A percentile compares a stretch with the other conserved stretches of the same genome.
phyloP scores from a whole-genome alignment of 495 filamentous ascomycete genomes.

The Lichenothelia convexa region DNA sequence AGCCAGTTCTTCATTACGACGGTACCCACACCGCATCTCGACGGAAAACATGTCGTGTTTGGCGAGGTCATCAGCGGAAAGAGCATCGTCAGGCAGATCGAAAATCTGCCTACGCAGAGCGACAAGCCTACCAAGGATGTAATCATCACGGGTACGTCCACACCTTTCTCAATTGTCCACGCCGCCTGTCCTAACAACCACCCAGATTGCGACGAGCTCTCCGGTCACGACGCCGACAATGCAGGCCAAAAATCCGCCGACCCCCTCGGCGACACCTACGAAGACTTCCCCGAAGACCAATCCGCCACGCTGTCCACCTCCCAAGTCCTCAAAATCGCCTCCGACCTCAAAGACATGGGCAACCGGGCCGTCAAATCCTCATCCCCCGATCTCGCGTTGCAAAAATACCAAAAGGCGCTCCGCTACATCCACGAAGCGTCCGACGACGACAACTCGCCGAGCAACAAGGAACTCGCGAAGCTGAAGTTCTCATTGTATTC shows the following conservation, averaged over 20 bases:
- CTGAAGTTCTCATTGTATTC: constrained; percentile 62
- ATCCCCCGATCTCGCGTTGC: constrained; percentile 50
- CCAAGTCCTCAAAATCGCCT: constrained; percentile 58
- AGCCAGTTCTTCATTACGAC: constrained; percentile 98
- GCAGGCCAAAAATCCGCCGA: constrained; percentile 49
- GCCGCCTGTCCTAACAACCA: constrained; percentile 3
- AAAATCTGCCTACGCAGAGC: constrained; percentile 59
- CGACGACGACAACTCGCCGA: constrained; percentile 43
- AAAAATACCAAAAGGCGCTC: constrained; percentile 96
- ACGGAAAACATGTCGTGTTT: constrained; percentile 96
- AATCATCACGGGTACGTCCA: constrained; percentile 37
- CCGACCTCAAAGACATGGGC: constrained; percentile 79
- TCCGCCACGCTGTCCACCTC: constrained; percentile 30
- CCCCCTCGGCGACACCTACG: constrained; percentile 74
- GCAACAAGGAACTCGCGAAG: constrained; percentile 47
- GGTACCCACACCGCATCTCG: constrained; percentile 78
- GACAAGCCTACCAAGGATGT: constrained; percentile 68
- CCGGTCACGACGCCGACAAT: constrained; percentile 42
- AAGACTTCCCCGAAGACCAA: constrained; percentile 90
- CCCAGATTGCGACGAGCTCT: constrained; percentile 70
- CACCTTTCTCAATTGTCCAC: not conserved
- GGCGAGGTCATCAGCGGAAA: constrained; percentile 89
- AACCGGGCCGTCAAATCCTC: constrained; percentile 78
- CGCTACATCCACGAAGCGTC: constrained; percentile 87
- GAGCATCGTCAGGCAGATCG: constrained; percentile 74